phyloP scores from a whole-genome alignment of 2,329 filamentous ascomycete species.

The Trichophaea hybrida region DNA sequence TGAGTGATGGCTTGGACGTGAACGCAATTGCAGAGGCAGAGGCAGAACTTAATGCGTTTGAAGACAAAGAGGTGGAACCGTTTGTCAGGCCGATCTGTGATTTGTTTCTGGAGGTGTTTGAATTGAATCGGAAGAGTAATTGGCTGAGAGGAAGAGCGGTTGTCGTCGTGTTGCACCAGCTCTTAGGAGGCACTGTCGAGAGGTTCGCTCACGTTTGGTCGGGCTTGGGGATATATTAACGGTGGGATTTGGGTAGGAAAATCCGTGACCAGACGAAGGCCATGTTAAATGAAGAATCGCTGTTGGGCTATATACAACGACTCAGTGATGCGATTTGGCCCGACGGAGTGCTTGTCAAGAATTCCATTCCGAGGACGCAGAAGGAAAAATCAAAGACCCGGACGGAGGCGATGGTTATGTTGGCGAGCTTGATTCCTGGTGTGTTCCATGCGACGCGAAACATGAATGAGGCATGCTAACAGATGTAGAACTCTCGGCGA shows the following conservation, averaged over 20 bases:
- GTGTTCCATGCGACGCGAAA: not conserved
- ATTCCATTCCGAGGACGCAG: slow-evolving; percentile 39
- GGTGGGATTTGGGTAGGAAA: slow-evolving; percentile 36
- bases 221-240: not conserved
- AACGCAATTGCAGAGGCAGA: slow-evolving; percentile 52
- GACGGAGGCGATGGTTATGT: slow-evolving; percentile 74
- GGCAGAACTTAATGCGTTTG: slow-evolving; percentile 84
- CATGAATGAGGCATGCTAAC: slow-evolving; percentile 2
- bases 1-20: slow-evolving; percentile 7
- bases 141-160: slow-evolving; percentile 93
- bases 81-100: slow-evolving; percentile 98
- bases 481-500: slow-evolving; percentile 60
- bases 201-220: slow-evolving; percentile 33
- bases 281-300: slow-evolving; percentile 60
- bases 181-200: slow-evolving; percentile 90
- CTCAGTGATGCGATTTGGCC: slow-evolving; percentile 75
- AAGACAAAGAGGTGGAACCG: slow-evolving; percentile 74
- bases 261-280: slow-evolving; percentile 69
- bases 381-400: slow-evolving; percentile 66
- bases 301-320: slow-evolving; percentile 60
- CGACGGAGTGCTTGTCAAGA: slow-evolving; percentile 40
- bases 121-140: slow-evolving; percentile 86
- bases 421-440: slow-evolving; percentile 68
- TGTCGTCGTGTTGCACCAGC: slow-evolving; percentile 87
- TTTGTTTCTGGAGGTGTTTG: slow-evolving; percentile 89